phyloP scores from a whole-genome alignment of 139 green algal species.

The Picochlorum sp. region DNA sequence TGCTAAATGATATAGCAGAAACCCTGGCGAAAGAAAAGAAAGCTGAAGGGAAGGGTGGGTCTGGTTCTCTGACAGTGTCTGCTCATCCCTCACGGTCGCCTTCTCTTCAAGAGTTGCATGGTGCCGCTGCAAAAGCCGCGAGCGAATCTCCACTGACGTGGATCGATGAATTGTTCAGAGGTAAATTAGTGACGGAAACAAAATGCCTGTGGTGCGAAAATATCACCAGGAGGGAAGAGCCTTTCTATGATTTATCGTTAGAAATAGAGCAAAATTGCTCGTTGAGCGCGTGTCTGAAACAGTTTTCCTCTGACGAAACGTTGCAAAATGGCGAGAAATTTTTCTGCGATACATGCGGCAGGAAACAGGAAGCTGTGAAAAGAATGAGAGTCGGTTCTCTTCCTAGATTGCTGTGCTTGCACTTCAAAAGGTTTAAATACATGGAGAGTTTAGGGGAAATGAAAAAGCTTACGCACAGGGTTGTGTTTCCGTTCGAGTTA shows the following conservation, averaged over 20 bases:
- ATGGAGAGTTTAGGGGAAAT: conserved; percentile 59
- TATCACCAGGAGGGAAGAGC: conserved; percentile 57
- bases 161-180: conserved; percentile 91
- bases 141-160: conserved; percentile 53
- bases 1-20: conserved; percentile 89
- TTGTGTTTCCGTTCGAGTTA: conserved; percentile 94
- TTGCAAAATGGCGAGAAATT: conserved; percentile 88
- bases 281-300: conserved; percentile 72
- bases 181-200: conserved; percentile 86
- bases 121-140: conserved; percentile 6
- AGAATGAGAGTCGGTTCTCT: conserved; percentile 53
- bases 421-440: conserved; percentile 98
- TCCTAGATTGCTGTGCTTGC: conserved; percentile 78
- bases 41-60: not conserved
- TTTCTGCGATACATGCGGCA: conserved; percentile 88
- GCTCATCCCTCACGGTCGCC: not conserved
- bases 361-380: conserved; percentile 76
- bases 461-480: conserved; percentile 91
- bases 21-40: conserved; percentile 66
- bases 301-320: conserved; percentile 81
- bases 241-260: conserved; percentile 90
- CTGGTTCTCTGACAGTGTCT: not conserved
- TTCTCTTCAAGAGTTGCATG: conserved; percentile 18
- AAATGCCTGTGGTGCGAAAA: conserved; percentile 85
- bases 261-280: conserved; percentile 90